Evolutionary conservation across 2,329 filamentous ascomycete species (phyloP).

Genomic region (Pseudocercospora vitis): DNA sequence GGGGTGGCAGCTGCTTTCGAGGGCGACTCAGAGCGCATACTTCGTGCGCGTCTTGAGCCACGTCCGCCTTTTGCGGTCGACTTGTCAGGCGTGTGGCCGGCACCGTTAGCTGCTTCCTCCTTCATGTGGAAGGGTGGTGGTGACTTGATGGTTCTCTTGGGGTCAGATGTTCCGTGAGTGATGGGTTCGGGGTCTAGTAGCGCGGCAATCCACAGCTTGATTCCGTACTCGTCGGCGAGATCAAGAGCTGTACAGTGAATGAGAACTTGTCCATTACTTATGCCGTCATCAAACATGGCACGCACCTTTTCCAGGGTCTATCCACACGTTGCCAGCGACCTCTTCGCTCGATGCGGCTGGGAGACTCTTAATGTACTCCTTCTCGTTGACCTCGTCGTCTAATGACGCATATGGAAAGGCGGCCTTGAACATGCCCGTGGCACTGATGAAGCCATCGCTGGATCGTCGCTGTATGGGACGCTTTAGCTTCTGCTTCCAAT

Average conservation of each 20-base stretch:
- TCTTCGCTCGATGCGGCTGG: constrained; percentile 82
- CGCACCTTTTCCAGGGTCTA: constrained; percentile 70
- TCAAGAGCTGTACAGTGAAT: constrained; percentile 62
- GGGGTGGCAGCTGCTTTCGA: constrained; percentile 49
- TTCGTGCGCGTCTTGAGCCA: constrained; percentile 47
- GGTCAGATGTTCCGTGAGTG: constrained; percentile 60
- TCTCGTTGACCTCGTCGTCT: constrained; percentile 72
- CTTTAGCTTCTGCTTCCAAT: constrained; percentile 14
- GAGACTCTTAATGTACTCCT: constrained; percentile 80
- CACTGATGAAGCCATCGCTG: constrained; percentile 78
- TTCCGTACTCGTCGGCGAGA: constrained; percentile 83
- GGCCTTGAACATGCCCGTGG: constrained; percentile 90
- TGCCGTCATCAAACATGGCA: background rate
- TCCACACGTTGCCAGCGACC: constrained; percentile 96
- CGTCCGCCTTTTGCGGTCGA: constrained; percentile 19
- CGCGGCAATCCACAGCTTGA: constrained; percentile 85
- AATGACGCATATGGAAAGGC: constrained; percentile 71
- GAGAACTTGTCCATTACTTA: constrained; percentile 1
- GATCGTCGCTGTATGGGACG: constrained; percentile 66
- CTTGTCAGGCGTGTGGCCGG: constrained; percentile 30
- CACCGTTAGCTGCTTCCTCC: constrained; percentile 33
- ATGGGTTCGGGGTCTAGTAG: constrained; percentile 87
- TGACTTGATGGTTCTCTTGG: constrained; percentile 66
- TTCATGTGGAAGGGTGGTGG: constrained; percentile 70
- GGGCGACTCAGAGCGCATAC: constrained; percentile 61